Percentiles rank a stretch among this genome's conserved stretches.
Evolutionary conservation across 768 basidiomycete species (phyloP).

Genomic region (Boletus vermiculosoides): DNA sequence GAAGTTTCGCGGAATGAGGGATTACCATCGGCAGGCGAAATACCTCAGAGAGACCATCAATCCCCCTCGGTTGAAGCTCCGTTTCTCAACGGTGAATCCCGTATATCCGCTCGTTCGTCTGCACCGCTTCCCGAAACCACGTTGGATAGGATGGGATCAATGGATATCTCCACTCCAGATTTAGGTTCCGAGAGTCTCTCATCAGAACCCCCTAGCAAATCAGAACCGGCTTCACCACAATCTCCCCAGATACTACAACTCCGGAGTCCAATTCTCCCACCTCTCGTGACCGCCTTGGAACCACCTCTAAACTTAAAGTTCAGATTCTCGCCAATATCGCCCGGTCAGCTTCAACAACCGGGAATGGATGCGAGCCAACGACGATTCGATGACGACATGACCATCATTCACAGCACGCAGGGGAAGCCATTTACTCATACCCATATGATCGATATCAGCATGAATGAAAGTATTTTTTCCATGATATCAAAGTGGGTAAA

Average conservation of each 20-base stretch:
- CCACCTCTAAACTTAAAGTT: conserved; percentile 21
- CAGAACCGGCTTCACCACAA: neutral
- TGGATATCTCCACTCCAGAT: neutral
- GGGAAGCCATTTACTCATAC: conserved; percentile 22
- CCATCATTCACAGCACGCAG: conserved; percentile 16
- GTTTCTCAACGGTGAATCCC: neutral
- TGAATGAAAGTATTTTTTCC: conserved; percentile 30
- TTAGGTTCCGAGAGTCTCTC: neutral
- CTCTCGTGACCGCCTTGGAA: conserved; percentile 8
- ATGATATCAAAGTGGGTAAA: conserved; percentile 39
- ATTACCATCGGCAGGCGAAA: neutral
- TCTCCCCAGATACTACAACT: neutral
- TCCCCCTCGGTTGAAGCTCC: neutral
- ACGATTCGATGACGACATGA: conserved; percentile 20
- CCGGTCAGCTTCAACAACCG: neutral
- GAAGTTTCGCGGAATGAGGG: neutral
- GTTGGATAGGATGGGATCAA: neutral
- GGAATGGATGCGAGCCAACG: neutral
- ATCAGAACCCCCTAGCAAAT: neutral
- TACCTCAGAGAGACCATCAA: neutral
- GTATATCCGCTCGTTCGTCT: neutral
- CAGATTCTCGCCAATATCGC: conserved; percentile 3
- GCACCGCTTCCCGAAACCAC: neutral
- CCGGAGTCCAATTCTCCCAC: conserved; percentile 10
- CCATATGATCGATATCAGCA: conserved; percentile 27